These are phyloP conservation scores for Crassisporium funariophilum DNA, from an alignment of 768 basidiomycete genomes.

Conservation along the genomic window DNA sequence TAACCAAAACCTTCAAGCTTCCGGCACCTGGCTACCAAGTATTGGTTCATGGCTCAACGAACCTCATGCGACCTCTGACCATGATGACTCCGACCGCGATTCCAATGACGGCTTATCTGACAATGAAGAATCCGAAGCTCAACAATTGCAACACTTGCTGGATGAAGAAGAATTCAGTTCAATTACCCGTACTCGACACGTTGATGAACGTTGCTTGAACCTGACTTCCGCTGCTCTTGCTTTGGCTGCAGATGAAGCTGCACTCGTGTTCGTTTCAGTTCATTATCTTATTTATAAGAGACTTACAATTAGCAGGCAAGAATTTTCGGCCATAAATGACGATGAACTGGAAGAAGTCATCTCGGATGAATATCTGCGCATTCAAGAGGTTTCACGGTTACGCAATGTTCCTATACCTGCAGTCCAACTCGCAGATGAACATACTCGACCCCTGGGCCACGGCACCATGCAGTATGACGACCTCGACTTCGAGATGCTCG, in stretches of 20 bases:
- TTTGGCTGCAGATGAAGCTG: constrained; percentile 2
- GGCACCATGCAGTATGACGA: background rate
- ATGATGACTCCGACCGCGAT: background rate
- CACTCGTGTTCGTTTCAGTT: constrained; percentile 3
- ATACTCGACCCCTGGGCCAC: background rate
- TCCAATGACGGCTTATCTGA: background rate
- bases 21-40: background rate
- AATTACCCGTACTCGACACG: background rate
- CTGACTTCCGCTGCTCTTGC: constrained; percentile 7
- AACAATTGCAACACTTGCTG: background rate
- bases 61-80: background rate
- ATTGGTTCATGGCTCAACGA: background rate
- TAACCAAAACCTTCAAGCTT: background rate
- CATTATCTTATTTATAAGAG: background rate
- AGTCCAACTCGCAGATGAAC: background rate
- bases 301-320: background rate
- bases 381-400: background rate
- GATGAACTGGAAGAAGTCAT: constrained; percentile 1
- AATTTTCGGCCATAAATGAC: background rate
- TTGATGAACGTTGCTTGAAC: background rate
- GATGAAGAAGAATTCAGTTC: constrained; percentile 3
- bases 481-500: constrained; percentile 7
- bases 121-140: background rate
- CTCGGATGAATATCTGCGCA: background rate
- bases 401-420: background rate